Evolutionary conservation across 1,284 basidiomycete genomes (phyloP), one percentile per base, ranked within the genome.

Genomic region (Cystobasidium pallidum): DNA sequence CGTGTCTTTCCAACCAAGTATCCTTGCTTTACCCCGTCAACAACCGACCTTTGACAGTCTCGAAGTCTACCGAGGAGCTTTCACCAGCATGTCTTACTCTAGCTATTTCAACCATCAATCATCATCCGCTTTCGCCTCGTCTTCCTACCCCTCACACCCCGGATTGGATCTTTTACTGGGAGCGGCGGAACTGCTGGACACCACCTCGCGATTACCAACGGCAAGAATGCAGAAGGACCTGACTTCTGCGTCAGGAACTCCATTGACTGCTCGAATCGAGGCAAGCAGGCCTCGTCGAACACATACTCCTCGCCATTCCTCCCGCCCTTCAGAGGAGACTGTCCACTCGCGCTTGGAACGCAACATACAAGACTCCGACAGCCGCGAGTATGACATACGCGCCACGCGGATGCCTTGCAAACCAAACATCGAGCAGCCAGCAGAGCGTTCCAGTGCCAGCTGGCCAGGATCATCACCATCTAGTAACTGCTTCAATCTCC

Each of bases 151-250:
- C 10, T 17, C 36, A 17, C 26, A 32, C 19, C n/a, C 58, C 10
- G 58, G 58, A 17, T n/a, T 61, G 36, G 36, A 43, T 19, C 58
- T 61, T 34, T 39, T 61, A 28, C 39, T 61, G 13, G 39, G 43
- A 11, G 58, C 58, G 17, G 58, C 58, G 58, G 58, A 61, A 39
- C 17, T 43, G 36, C 58, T 61, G 2, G 58, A 43, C 8, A 28
- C 10, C 36, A 39, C 43, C 39, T 30, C 43, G n/a, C 32, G 7
- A 26, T 13, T n/a, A 21, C 34, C 1, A 36, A 17, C 36, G 13
- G 36, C 36, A 13, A 13, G 36, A 39, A 13, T 13, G n/a, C 34
- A 39, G 24, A 3, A 28, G 8, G 13, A 54, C 0, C 24, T 30
- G 30, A n/a, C n/a, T n/a, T 19, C 8, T 26, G 26, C 30, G n/a